Percentiles rank a stretch among this genome's conserved stretches.
Conservation (phyloP, 441 rosid genomes). For the Raphanus hybrid region DNA sequence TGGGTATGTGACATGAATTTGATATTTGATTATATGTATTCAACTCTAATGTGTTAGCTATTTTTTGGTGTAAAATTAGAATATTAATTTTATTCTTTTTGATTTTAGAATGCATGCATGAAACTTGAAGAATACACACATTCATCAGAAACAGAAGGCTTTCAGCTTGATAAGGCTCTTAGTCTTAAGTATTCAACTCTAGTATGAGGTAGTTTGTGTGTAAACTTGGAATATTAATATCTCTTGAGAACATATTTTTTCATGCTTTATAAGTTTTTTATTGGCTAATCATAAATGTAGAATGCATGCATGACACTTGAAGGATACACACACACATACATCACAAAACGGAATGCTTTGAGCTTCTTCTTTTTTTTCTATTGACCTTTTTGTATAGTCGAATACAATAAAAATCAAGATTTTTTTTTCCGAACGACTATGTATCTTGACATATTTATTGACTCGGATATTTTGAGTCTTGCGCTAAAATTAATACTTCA, state of each 20-base stretch:
- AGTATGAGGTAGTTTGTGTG: not conserved
- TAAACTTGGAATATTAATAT: not conserved
- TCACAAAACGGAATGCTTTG: not conserved
- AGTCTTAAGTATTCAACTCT: not conserved
- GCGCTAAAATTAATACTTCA: not conserved
- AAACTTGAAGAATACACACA: not conserved
- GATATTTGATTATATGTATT: conserved; percentile 1
- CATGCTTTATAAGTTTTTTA: not conserved
- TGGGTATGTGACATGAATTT: not conserved
- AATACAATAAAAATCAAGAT: conserved; percentile 8
- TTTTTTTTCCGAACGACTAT: not conserved
- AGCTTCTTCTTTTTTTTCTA: not conserved
- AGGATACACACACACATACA: not conserved
- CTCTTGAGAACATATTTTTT: not conserved
- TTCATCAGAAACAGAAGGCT: not conserved
- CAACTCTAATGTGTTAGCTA: not conserved
- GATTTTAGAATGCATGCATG: not conserved
- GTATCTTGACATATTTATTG: not conserved
- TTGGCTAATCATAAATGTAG: not conserved
- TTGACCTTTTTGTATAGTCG: not conserved
- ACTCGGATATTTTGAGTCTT: not conserved
- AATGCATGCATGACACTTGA: conserved; percentile 16
- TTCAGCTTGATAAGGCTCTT: not conserved
- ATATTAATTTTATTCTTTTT: not conserved
- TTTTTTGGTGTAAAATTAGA: not conserved